Evolutionary conservation across 108 stramenopile genomes (phyloP).

Genomic region (Bacterosira constricta): DNA sequence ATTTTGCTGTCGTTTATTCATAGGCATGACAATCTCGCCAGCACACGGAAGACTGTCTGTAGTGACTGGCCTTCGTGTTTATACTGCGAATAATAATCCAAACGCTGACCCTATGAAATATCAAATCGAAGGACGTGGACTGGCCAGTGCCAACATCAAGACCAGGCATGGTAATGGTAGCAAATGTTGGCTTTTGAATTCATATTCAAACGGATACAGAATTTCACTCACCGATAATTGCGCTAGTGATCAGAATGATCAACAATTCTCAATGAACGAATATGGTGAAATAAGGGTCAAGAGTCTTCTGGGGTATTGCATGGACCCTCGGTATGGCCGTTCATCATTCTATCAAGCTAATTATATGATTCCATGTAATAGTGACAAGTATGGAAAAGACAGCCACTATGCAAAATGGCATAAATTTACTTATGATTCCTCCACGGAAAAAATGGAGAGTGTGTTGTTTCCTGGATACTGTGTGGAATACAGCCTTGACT

Average conservation of each 20-base stretch:
- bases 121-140: conserved; percentile 1
- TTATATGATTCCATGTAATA: not conserved
- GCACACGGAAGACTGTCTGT: not conserved
- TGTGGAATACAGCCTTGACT: too few species aligned
- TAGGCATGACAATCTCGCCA: not conserved
- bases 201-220: too few species aligned
- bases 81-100: conserved; percentile 4
- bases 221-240: not conserved
- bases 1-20: too few species aligned
- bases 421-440: too few species aligned
- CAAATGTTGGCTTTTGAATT: conserved; percentile 9
- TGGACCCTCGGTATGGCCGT: conserved; percentile 2
- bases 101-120: conserved; percentile 11
- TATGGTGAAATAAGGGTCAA: not conserved
- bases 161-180: not conserved
- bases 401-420: too few species aligned
- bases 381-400: too few species aligned
- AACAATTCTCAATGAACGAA: not conserved
- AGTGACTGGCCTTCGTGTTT: conserved; percentile 14
- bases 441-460: too few species aligned
- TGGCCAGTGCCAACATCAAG: not conserved
- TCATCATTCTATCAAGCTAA: too few species aligned
- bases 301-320: conserved; percentile 2
- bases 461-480: too few species aligned
- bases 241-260: not conserved